Evolutionary conservation across 1,284 basidiomycete species (phyloP).

Genomic region (Cutaneotrichosporon mucoides): DNA sequence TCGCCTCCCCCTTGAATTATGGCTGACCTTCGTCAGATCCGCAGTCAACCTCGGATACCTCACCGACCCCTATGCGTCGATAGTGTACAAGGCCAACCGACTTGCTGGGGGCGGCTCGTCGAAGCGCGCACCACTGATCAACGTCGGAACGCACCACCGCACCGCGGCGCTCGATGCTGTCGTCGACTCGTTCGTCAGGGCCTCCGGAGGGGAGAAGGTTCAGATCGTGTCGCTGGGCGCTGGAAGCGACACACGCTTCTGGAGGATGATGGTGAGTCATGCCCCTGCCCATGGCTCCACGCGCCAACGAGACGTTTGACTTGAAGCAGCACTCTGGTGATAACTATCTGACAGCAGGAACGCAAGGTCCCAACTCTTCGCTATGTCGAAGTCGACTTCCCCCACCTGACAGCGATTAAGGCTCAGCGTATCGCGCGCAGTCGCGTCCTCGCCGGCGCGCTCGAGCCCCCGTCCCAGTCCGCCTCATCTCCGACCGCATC

Average conservation of each 20-base stretch:
- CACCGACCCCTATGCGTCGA: constrained; percentile 63
- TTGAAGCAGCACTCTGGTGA: too few relatives aligned
- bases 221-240: constrained; percentile 88
- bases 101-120: neutral
- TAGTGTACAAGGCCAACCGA: constrained; percentile 53
- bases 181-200: constrained; percentile 64
- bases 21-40: constrained; percentile 45
- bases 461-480: neutral
- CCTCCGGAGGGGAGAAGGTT: constrained; percentile 34
- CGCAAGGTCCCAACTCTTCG: constrained; percentile 6
- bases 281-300: too few relatives aligned
- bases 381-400: constrained; percentile 89
- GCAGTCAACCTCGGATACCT: constrained; percentile 73
- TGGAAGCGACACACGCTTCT: constrained; percentile 89
- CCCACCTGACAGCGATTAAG: constrained; percentile 76
- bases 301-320: too few relatives aligned
- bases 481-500: too few relatives aligned
- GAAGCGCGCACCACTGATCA: constrained; percentile 71
- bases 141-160: constrained; percentile 87
- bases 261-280: constrained; percentile 72
- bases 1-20: too few relatives aligned
- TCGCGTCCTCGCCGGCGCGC: constrained; percentile 54
- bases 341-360: constrained; percentile 6
- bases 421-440: constrained; percentile 73
- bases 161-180: constrained; percentile 74